Percentiles rank a stretch among this genome's conserved stretches.
Evolutionary conservation across 768 basidiomycete genomes (phyloP).

Genomic region (Lactarius quietus): DNA sequence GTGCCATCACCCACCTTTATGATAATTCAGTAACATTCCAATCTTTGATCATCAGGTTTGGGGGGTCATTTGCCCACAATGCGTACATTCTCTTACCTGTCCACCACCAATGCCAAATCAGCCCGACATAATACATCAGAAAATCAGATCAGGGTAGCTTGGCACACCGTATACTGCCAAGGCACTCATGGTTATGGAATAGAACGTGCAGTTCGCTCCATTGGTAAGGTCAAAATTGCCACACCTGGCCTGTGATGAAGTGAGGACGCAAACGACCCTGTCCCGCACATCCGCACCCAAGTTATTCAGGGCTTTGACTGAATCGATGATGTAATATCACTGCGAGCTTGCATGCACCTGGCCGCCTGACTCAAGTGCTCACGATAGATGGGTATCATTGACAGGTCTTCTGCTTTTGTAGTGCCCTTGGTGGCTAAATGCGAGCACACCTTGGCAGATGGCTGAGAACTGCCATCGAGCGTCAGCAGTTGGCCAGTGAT

Average conservation of each 20-base stretch:
- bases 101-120: neutral
- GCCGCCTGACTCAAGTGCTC: conserved; percentile 66
- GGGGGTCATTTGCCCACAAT: conserved; percentile 90
- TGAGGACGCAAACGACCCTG: conserved; percentile 95
- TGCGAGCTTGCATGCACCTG: conserved; percentile 49
- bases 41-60: conserved; percentile 83
- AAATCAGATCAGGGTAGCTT: neutral
- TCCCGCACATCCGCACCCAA: conserved; percentile 96
- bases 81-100: conserved; percentile 94
- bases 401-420: conserved; percentile 74
- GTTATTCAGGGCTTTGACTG: conserved; percentile 87
- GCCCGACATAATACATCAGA: neutral
- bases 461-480: conserved; percentile 48
- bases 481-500: neutral
- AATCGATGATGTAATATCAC: conserved; percentile 85
- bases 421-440: conserved; percentile 68
- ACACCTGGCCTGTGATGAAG: conserved; percentile 96
- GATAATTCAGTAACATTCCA: conserved; percentile 97
- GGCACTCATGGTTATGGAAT: conserved; percentile 81
- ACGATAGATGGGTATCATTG: conserved; percentile 83
- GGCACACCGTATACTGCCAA: neutral
- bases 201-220: conserved; percentile 91
- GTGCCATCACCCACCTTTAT: conserved; percentile 52
- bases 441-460: conserved; percentile 69
- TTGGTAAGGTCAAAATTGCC: conserved; percentile 97